These are phyloP conservation scores for Parsonsia alboflavescens DNA, from an alignment of 257 asterid species.

Conservation along the genomic window DNA sequence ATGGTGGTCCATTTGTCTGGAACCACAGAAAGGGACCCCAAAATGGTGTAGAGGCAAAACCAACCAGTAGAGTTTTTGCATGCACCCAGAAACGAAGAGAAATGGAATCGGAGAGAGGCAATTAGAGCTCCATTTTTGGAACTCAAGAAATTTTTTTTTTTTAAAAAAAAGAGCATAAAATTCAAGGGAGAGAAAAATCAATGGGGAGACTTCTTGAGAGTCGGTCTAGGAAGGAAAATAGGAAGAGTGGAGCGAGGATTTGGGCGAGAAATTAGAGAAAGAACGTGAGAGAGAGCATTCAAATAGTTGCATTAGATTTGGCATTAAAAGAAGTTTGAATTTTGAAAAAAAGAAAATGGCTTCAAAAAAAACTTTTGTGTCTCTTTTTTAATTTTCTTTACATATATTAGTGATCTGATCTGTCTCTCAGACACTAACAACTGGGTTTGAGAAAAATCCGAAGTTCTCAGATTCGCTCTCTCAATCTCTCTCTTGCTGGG, in stretches of 20 bases:
- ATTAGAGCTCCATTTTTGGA: constrained; percentile 8
- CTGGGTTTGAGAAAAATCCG: constrained; percentile 51
- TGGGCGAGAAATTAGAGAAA: constrained; percentile 42
- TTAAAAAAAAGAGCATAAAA: not conserved
- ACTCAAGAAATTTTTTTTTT: too few relatives aligned
- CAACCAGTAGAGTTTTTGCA: not conserved
- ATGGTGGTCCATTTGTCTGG: constrained; percentile 14
- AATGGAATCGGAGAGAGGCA: not conserved
- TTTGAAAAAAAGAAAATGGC: constrained; percentile 1
- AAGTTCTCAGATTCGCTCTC: constrained; percentile 38
- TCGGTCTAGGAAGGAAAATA: constrained; percentile 32
- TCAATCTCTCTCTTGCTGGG: constrained; percentile 12
- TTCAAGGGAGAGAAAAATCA: constrained; percentile 8
- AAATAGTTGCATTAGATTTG: constrained; percentile 57
- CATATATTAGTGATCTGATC: constrained; percentile 42
- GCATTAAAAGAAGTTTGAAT: constrained; percentile 26
- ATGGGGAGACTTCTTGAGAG: constrained; percentile 24
- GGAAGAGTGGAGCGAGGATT: constrained; percentile 31
- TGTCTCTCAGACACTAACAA: constrained; percentile 47
- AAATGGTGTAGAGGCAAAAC: not conserved
- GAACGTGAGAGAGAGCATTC: constrained; percentile 33
- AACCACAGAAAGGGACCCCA: not conserved
- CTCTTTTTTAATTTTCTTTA: constrained; percentile 7
- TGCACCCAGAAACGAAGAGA: not conserved
- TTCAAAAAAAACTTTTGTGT: not conserved